Conservation (phyloP, 495 filamentous ascomycete genomes). For the Trichoderma gamsii region DNA sequence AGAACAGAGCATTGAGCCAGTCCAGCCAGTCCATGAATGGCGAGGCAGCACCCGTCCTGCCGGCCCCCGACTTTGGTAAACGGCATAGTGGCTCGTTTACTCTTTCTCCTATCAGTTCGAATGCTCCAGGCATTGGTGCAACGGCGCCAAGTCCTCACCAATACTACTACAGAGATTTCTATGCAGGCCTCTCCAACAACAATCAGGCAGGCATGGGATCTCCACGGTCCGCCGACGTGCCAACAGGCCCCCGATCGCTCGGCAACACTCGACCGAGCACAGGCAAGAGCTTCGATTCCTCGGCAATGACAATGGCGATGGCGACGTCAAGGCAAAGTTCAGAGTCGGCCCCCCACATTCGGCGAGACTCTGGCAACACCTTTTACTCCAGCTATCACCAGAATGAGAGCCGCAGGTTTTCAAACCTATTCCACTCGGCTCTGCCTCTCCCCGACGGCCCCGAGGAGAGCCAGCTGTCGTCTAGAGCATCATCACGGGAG, state of each 20-base stretch:
- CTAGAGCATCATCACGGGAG: slow-evolving; percentile 46
- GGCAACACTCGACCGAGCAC: slow-evolving; percentile 42
- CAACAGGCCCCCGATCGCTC: slow-evolving; percentile 30
- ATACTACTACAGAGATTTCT: slow-evolving; percentile 45
- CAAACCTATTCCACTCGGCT: slow-evolving; percentile 77
- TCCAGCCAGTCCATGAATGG: slow-evolving; percentile 58
- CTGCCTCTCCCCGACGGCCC: slow-evolving; percentile 70
- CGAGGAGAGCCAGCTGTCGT: slow-evolving; percentile 40
- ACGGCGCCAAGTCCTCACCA: slow-evolving; percentile 43
- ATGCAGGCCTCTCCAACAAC: slow-evolving; percentile 34
- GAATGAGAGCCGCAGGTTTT: slow-evolving; percentile 44
- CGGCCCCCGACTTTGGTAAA: slow-evolving; percentile 50
- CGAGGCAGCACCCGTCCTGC: slow-evolving; percentile 57
- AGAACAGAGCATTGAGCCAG: slow-evolving; percentile 39
- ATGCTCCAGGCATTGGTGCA: slow-evolving; percentile 29
- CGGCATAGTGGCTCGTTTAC: slow-evolving; percentile 51
- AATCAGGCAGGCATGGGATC: slow-evolving; percentile 35
- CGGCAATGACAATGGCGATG: slow-evolving; percentile 26
- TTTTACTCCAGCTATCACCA: slow-evolving; percentile 36
- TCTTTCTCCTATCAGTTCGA: slow-evolving; percentile 42
- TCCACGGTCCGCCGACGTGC: slow-evolving; percentile 37
- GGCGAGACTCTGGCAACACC: slow-evolving; percentile 44
- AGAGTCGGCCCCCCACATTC: slow-evolving; percentile 34
- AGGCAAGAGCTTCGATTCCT: slow-evolving; percentile 45
- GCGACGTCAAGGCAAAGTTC: slow-evolving; percentile 36